Evolutionary conservation across 257 asterid species (phyloP), one percentile per base, ranked within the genome.

Genomic region (Striga asiatica): DNA sequence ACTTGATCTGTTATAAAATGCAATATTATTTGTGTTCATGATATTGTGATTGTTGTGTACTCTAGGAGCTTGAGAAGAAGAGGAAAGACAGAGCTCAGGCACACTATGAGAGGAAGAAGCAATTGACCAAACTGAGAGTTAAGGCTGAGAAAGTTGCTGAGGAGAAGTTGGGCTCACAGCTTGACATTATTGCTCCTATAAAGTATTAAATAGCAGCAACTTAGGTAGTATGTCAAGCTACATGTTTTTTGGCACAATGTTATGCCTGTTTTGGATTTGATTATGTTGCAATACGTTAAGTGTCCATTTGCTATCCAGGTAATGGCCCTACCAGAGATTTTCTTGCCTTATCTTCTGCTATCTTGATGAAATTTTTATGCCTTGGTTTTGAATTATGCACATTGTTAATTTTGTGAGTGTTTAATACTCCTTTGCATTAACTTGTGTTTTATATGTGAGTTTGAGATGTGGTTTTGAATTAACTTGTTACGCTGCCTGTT

Each of bases 61-160:
- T 12, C 6, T 37, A 89, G 97, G 95, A 89, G 62, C 67, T 89
- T 17, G 95, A 89, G 84, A 71, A 81, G 76, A 89, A 89, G 95
- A 85, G 97, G 62, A 89, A 85, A 50, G 95, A 89, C 27, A 81
- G 94, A 62, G 69, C 94, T 37, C 93, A 83, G 70, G 78, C 55
- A n/a, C 32, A 71, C 9, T 89, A 89, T 12, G 89, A 83, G 80
- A 89, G 80, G 70, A 89, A 74, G 85, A 89, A 89, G 74, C 97
- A 81, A 48, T 58, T 89, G 77, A 72, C 71, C 1, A 83, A 73
- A 57, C 70, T 85, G 62, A 79, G 94, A 42, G 62, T 76, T 22
- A 81, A 76, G 45, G 97, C 97, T 0, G 97, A 82, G 76, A 83
- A 83, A 67, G 65, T 66, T 62, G 95, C 92, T 1, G 86, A 78